Percentiles rank a stretch among this genome's conserved stretches.
Evolutionary conservation across 192 early-diverging fungal genomes (phyloP).

Genomic region (Chytriomyces sp.): DNA sequence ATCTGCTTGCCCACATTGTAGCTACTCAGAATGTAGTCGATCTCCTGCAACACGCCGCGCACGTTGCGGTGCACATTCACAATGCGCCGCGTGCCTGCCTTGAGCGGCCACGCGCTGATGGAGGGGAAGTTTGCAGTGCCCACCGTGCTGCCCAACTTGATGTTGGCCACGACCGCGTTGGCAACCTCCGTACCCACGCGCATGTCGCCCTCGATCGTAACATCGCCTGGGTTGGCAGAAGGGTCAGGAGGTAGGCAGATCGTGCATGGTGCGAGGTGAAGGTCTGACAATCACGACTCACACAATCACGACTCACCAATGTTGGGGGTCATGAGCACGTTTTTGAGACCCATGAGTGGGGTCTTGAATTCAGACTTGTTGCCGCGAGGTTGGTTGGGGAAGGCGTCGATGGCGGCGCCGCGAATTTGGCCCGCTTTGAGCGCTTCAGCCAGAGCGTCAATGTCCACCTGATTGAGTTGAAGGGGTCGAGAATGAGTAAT

Average conservation of each 20-base stretch:
- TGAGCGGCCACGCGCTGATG: slow-evolving; percentile 40
- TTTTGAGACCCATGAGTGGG: slow-evolving; percentile 40
- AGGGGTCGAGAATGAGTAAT: neutral
- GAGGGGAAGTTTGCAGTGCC: slow-evolving; percentile 56
- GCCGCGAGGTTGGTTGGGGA: slow-evolving; percentile 32
- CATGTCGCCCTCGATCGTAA: slow-evolving; percentile 40
- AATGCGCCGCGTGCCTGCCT: slow-evolving; percentile 42
- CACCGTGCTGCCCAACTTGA: slow-evolving; percentile 47
- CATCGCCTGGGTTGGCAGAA: slow-evolving; percentile 14
- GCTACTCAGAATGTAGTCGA: slow-evolving; percentile 51
- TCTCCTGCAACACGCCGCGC: slow-evolving; percentile 53
- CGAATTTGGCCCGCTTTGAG: slow-evolving; percentile 48
- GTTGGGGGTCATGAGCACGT: slow-evolving; percentile 52
- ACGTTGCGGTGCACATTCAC: slow-evolving; percentile 54
- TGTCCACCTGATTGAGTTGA: slow-evolving; percentile 37
- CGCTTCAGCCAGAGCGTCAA: slow-evolving; percentile 48
- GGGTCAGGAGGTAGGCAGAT: neutral
- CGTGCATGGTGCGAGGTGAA: neutral
- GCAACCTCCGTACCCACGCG: slow-evolving; percentile 49
- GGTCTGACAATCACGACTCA: neutral
- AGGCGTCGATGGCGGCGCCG: slow-evolving; percentile 50
- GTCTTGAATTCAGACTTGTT: slow-evolving; percentile 32
- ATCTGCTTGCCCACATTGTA: slow-evolving; percentile 60
- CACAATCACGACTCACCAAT: slow-evolving; percentile 32
- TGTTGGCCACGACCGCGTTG: slow-evolving; percentile 39